phyloP scores from a whole-genome alignment of 148 eudicot genomes.

The Talinum fruticosum region DNA sequence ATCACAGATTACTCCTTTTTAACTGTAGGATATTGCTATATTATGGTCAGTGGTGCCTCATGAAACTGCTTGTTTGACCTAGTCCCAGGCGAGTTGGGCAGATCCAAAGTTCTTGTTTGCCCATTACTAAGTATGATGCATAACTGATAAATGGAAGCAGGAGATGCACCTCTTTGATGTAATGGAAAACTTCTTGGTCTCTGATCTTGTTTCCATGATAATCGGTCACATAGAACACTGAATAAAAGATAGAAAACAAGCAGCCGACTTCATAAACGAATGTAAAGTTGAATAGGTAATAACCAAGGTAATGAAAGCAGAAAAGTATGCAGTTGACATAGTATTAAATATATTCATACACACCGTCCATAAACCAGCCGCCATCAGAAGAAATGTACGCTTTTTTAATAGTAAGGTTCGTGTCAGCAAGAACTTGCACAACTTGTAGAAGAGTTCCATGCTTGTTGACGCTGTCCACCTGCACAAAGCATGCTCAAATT shows the following conservation, averaged over 20 bases:
- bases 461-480: conserved; percentile 95
- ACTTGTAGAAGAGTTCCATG: conserved; percentile 88
- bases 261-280: conserved; percentile 19
- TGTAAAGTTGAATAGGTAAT: conserved; percentile 17
- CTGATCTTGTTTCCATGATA: conserved; percentile 65
- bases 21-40: no score
- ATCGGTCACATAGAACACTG: conserved; percentile 78
- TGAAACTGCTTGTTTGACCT: no score
- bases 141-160: not conserved
- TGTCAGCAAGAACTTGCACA: conserved; percentile 82
- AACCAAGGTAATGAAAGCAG: not conserved
- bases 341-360: not conserved
- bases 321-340: conserved; percentile 15
- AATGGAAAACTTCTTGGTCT: conserved; percentile 53
- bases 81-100: not conserved
- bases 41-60: not conserved
- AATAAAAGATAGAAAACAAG: conserved; percentile 13
- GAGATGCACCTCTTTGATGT: conserved; percentile 46
- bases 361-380: conserved; percentile 99
- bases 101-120: not conserved
- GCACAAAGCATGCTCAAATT: conserved; percentile 6
- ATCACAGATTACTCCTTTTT: not conserved
- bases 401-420: conserved; percentile 73
- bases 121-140: no score
- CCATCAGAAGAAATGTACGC: conserved; percentile 93